These are phyloP conservation scores for Apiospora koreana DNA, from an alignment of 2,329 filamentous ascomycete genomes.

Conservation along the genomic window DNA sequence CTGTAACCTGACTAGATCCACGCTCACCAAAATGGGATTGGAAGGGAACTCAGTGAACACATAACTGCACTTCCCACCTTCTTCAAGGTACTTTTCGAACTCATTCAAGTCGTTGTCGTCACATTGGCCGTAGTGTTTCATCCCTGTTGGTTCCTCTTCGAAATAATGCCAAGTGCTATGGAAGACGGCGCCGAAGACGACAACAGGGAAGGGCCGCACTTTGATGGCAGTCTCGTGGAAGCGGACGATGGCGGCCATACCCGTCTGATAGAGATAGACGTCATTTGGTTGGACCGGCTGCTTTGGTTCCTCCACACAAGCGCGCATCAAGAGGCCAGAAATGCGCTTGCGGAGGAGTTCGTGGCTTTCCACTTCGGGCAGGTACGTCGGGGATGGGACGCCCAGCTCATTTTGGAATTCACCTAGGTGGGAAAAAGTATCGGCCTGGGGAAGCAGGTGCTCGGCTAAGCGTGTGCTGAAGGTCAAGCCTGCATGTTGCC, in stretches of 20 bases:
- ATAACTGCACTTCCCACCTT: constrained; percentile 43
- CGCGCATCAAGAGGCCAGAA: constrained; percentile 41
- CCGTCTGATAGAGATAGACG: constrained; percentile 54
- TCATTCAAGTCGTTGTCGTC: constrained; percentile 41
- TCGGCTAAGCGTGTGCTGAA: constrained; percentile 48
- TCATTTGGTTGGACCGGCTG: constrained; percentile 36
- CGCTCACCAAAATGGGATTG: constrained; percentile 45
- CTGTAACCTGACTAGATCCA: constrained; percentile 41
- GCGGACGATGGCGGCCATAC: constrained; percentile 54
- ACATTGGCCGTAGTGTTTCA: constrained; percentile 50
- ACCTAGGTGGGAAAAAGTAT: constrained; percentile 36
- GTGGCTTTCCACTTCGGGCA: constrained; percentile 41
- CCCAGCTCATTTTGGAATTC: constrained; percentile 24
- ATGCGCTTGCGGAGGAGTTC: constrained; percentile 41
- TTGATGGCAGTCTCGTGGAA: constrained; percentile 39
- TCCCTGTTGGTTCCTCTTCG: constrained; percentile 43
- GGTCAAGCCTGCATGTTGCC: constrained; percentile 48
- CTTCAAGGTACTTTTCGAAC: constrained; percentile 47
- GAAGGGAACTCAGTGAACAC: constrained; percentile 52
- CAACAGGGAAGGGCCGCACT: constrained; percentile 35
- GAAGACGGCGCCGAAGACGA: constrained; percentile 54
- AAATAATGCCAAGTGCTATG: constrained; percentile 50
- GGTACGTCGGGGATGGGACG: constrained; percentile 38
- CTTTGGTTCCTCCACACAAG: constrained; percentile 32
- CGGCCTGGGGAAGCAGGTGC: constrained; percentile 39